Evolutionary conservation across 495 filamentous ascomycete genomes (phyloP).

Genomic region (Cairneyella variabilis): DNA sequence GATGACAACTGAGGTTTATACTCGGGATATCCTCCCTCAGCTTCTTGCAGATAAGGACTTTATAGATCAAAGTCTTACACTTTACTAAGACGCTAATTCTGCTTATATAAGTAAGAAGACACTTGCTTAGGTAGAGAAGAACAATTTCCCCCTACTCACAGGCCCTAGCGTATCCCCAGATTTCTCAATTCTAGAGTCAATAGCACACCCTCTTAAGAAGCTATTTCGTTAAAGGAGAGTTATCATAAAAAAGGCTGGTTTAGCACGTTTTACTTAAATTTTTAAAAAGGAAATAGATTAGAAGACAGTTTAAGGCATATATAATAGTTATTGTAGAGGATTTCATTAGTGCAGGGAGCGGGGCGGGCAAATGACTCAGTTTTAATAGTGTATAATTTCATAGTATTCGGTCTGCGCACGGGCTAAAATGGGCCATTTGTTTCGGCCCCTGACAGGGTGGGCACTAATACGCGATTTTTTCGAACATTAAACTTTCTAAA

Average conservation of each 20-base stretch:
- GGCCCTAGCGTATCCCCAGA: slow-evolving; percentile 3
- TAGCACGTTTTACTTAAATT: neutral
- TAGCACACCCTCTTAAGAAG: slow-evolving; percentile 1
- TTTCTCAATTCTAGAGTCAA: slow-evolving; percentile 8
- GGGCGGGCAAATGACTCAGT: neutral
- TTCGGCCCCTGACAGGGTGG: neutral
- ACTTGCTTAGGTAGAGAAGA: neutral
- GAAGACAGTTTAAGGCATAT: neutral
- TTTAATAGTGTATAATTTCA: neutral
- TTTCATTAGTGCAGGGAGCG: neutral
- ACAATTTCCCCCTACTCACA: neutral
- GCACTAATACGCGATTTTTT: no score
- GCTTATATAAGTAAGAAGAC: neutral
- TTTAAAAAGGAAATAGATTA: slow-evolving; percentile 8
- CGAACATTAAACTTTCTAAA: no score
- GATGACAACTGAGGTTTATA: slow-evolving; percentile 7
- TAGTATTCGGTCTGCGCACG: neutral
- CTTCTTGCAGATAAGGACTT: neutral
- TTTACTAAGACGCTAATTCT: slow-evolving; percentile 10
- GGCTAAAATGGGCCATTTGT: neutral
- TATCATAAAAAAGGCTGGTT: neutral
- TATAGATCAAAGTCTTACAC: neutral
- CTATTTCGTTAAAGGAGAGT: neutral
- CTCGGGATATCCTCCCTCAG: neutral
- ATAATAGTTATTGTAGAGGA: slow-evolving; percentile 6